A percentile compares a stretch with the other conserved stretches of the same genome.
These are phyloP conservation scores for Mycoemilia scoparia DNA, from an alignment of 192 early-diverging fungal species.

Conservation along the genomic window DNA sequence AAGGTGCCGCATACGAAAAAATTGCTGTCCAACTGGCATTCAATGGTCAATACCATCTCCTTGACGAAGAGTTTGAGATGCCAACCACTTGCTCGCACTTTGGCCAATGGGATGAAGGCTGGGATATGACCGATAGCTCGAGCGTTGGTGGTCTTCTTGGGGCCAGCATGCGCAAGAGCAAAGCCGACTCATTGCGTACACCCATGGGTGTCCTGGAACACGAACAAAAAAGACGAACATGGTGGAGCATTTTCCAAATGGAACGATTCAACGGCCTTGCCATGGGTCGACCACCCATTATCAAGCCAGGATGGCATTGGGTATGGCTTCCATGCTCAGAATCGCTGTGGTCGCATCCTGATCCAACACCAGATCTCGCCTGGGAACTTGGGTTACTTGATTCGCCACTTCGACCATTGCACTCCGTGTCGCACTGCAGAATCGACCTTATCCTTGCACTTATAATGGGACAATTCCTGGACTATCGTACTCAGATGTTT, in stretches of 20 bases:
- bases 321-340: conserved; percentile 28
- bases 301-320: conserved; percentile 31
- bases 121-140: conserved; percentile 26
- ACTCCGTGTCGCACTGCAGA: conserved; percentile 14
- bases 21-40: conserved; percentile 26
- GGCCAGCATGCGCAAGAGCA: conserved; percentile 14
- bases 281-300: conserved; percentile 26
- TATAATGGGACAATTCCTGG: conserved; percentile 24
- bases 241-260: conserved; percentile 27
- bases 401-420: conserved; percentile 7
- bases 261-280: conserved; percentile 28
- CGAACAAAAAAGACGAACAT: conserved; percentile 20
- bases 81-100: conserved; percentile 23
- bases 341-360: conserved; percentile 15
- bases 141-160: too few species aligned
- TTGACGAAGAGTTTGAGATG: conserved; percentile 27
- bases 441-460: conserved; percentile 20
- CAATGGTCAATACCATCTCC: conserved; percentile 23
- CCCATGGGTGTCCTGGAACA: conserved; percentile 21
- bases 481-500: conserved; percentile 27
- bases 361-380: conserved; percentile 13
- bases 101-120: conserved; percentile 20
- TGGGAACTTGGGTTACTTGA: conserved; percentile 24
- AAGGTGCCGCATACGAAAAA: conserved; percentile 20
- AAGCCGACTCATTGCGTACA: conserved; percentile 20